A percentile compares a stretch with the other conserved stretches of the same genome.
Evolutionary conservation across 345 rosid species (phyloP).

Genomic region (Gossypium sturtianum): DNA sequence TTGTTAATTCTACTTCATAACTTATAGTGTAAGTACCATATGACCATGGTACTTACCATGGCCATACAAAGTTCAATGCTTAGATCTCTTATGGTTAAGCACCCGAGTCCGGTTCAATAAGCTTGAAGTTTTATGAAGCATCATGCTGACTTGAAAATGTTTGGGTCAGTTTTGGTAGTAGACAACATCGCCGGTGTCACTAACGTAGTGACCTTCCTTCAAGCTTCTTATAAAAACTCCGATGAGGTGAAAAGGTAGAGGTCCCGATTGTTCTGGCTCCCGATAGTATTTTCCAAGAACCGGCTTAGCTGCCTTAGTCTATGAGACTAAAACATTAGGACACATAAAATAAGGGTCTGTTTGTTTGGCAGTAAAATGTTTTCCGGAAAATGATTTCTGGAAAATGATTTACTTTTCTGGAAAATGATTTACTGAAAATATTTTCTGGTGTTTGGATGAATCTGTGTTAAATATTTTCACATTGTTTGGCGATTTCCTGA

Average conservation of each 20-base stretch:
- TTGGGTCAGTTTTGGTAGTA: conserved; percentile 50
- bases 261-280: conserved; percentile 63
- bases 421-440: too few relatives aligned
- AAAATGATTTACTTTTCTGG: too few relatives aligned
- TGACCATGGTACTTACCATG: background rate
- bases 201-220: conserved; percentile 63
- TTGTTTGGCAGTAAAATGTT: too few relatives aligned
- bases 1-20: background rate
- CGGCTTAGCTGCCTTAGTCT: conserved; percentile 85
- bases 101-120: background rate
- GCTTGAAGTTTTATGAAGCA: background rate
- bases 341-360: too few relatives aligned
- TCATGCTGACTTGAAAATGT: background rate
- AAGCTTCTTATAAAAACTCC: conserved; percentile 51
- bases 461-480: too few relatives aligned
- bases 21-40: background rate
- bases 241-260: conserved; percentile 62
- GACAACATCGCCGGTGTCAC: conserved; percentile 62
- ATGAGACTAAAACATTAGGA: background rate
- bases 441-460: too few relatives aligned
- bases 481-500: too few relatives aligned
- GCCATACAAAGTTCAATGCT: background rate
- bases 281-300: conserved; percentile 77
- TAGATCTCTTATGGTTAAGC: background rate
- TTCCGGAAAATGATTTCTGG: too few relatives aligned